Percentiles rank a stretch among this genome's conserved stretches.
These are phyloP conservation scores for Sporothrix brunneoviolacea DNA, from an alignment of 2,329 filamentous ascomycete species.

Conservation along the genomic window DNA sequence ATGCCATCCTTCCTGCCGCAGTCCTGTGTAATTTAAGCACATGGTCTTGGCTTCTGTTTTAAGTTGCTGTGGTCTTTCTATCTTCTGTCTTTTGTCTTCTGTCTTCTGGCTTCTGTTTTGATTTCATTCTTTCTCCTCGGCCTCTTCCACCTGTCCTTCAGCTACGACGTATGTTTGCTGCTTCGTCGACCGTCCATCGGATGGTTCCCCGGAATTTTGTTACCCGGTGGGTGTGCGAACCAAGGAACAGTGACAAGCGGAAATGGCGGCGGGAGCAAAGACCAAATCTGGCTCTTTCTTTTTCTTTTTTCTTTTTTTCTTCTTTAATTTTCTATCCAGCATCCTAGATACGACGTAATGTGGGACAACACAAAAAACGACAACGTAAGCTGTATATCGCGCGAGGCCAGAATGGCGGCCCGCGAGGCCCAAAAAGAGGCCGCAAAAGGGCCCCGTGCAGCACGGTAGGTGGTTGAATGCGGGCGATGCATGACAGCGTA, in stretches of 20 bases:
- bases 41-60: no score
- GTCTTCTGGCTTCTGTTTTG: no score
- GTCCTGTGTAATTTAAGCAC: no score
- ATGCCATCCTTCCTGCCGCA: no score
- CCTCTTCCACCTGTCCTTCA: no score
- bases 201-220: slow-evolving; percentile 4
- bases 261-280: neutral
- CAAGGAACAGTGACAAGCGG: neutral
- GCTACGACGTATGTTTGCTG: no score
- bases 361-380: neutral
- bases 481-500: no score
- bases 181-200: no score
- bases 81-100: no score
- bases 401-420: slow-evolving; percentile 1
- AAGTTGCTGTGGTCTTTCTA: no score
- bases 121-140: no score
- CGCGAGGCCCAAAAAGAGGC: slow-evolving; percentile 1
- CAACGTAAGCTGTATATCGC: neutral
- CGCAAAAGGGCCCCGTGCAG: neutral
- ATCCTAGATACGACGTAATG: neutral
- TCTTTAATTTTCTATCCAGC: neutral
- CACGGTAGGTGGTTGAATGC: no score
- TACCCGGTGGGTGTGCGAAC: neutral
- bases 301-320: neutral
- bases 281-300: neutral